Evolutionary conservation across 2,329 filamentous ascomycete species (phyloP).

Genomic region (Colletotrichum lini): DNA sequence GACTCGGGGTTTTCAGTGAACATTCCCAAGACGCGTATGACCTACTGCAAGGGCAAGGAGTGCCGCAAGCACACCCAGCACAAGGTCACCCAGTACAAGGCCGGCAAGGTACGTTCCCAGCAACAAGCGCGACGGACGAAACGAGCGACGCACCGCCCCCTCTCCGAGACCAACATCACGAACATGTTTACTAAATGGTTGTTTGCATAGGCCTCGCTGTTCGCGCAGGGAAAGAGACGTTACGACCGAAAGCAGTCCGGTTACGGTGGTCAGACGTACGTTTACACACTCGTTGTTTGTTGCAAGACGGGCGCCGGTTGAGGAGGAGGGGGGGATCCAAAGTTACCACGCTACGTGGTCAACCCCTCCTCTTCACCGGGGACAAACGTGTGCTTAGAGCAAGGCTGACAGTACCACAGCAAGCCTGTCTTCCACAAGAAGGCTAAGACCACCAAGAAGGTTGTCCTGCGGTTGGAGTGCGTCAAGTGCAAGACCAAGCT

Average conservation of each 20-base stretch:
- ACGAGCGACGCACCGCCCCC: slow-evolving; percentile 10
- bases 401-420: slow-evolving; percentile 40
- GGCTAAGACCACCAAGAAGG: slow-evolving; percentile 99
- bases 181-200: slow-evolving; percentile 9
- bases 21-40: slow-evolving; percentile 97
- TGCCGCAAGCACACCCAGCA: slow-evolving; percentile 93
- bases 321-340: background rate
- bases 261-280: slow-evolving; percentile 96
- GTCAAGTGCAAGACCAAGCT: slow-evolving; percentile 98
- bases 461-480: slow-evolving; percentile 98
- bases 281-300: background rate
- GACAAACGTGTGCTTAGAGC: background rate
- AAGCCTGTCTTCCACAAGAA: slow-evolving; percentile 99
- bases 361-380: background rate
- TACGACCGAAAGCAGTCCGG: slow-evolving; percentile 99
- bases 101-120: slow-evolving; percentile 77
- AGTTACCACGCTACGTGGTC: too few relatives aligned
- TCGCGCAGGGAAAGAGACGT: slow-evolving; percentile 99
- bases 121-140: slow-evolving; percentile 39
- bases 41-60: slow-evolving; percentile 97
- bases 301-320: background rate
- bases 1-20: slow-evolving; percentile 78
- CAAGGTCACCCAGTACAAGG: slow-evolving; percentile 98
- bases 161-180: background rate
- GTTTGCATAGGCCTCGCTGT: slow-evolving; percentile 81